Evolutionary conservation across 1,139 yeast species (phyloP), one percentile per base, ranked within the genome.

Genomic region (Yamadazyma oceani): DNA sequence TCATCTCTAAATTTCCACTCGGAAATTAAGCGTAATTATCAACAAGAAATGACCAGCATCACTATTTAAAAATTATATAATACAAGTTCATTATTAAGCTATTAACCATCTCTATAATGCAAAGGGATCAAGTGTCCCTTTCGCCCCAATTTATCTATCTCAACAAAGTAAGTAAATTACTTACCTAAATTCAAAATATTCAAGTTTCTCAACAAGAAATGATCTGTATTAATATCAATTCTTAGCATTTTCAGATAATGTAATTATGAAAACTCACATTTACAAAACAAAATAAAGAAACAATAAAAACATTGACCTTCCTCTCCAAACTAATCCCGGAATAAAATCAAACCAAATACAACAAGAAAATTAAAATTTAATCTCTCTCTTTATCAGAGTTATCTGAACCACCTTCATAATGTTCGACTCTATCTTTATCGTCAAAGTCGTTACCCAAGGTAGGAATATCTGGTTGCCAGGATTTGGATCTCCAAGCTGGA

Each of bases 401-500:
- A 37, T 41, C 44, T 27, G 40, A 34, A 6, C 37, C 41, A 10
- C 44, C 41, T 37, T 46, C 50, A 26, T 39, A 37, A 28, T 46
- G 49, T 32, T 43, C 50, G 19, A 45, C 39, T n/a, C 37, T 17
- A 15, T 34, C 41, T 24, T 45, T 45, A 11, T 41, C 45, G 10
- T 34, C 35, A 8, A 26, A 36, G 2, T 31, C 31, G 11, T 26
- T 40, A 3, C 37, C 41, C 37, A 40, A 39, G 11, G 26, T 23
- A 19, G 48, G 49, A 36, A 45, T 37, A 23, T 17, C 26, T 29
- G 48, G 46, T 34, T 38, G 34, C 46, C 46, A 43, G 7, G 27
- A 17, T 4, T 21, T 17, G 26, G 41, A 39, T 51, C 63, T 69
- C 83, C 85, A 79, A 29, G 85, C 84, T 42, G 84, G 84, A 38